Evolutionary conservation across 2,329 filamentous ascomycete species (phyloP).

Genomic region (Trichoderma semiorbis): DNA sequence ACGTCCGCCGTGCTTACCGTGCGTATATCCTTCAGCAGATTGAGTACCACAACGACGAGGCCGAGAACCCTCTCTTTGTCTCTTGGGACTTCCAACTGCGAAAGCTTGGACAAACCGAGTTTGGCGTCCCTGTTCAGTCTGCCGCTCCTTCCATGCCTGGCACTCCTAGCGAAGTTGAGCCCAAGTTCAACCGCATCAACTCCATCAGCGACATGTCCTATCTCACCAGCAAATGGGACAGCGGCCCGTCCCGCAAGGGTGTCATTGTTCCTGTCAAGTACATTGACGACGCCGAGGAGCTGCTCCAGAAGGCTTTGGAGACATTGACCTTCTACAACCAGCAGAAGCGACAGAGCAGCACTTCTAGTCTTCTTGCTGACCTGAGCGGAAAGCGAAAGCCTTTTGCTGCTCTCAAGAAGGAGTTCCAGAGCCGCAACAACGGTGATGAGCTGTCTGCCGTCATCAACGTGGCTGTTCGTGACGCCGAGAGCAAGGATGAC

Average conservation of each 20-base stretch:
- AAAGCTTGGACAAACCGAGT: slow-evolving; percentile 89
- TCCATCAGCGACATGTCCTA: slow-evolving; percentile 98
- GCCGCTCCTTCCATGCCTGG: slow-evolving; percentile 81
- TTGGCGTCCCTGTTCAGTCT: slow-evolving; percentile 75
- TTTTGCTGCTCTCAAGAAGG: slow-evolving; percentile 26
- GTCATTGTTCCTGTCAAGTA: slow-evolving; percentile 92
- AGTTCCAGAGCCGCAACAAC: slow-evolving; percentile 34
- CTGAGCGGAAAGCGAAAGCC: slow-evolving; percentile 69
- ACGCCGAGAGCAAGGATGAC: slow-evolving; percentile 81
- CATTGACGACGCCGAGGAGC: slow-evolving; percentile 89
- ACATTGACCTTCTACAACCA: slow-evolving; percentile 63
- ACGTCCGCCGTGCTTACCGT: slow-evolving; percentile 93
- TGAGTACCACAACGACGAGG: slow-evolving; percentile 81
- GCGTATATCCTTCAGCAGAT: slow-evolving; percentile 89
- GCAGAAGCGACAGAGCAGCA: slow-evolving; percentile 53
- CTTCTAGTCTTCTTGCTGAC: slow-evolving; percentile 63
- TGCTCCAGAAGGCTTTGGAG: slow-evolving; percentile 79
- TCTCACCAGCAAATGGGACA: slow-evolving; percentile 66
- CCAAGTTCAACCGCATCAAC: slow-evolving; percentile 74
- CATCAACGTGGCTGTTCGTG: slow-evolving; percentile 85
- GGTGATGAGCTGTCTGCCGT: slow-evolving; percentile 85
- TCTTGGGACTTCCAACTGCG: slow-evolving; percentile 95
- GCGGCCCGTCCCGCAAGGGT: slow-evolving; percentile 83
- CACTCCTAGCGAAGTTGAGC: slow-evolving; percentile 60
- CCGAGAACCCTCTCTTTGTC: slow-evolving; percentile 65